These are phyloP conservation scores for Poteriospumella lacustris DNA, from an alignment of 108 stramenopile genomes.

Conservation along the genomic window DNA sequence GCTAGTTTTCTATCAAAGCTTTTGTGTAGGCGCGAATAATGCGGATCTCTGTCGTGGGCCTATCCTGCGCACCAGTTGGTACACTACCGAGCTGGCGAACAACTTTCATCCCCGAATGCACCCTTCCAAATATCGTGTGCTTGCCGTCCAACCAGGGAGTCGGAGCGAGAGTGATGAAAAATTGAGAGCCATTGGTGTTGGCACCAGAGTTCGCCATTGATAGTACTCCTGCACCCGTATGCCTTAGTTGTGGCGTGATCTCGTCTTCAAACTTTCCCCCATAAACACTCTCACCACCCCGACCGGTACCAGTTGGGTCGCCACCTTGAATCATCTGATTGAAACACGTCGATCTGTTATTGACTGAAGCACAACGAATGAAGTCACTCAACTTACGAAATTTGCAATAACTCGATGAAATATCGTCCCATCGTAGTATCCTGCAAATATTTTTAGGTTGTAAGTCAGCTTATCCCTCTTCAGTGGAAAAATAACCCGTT, in stretches of 20 bases:
- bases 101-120: slow-evolving; percentile 32
- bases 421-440: slow-evolving; percentile 39
- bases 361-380: not conserved
- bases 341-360: not conserved
- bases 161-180: slow-evolving; percentile 42
- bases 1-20: too few relatives aligned
- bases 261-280: slow-evolving; percentile 53
- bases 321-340: slow-evolving; percentile 51
- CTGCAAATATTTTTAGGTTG: not conserved
- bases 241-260: slow-evolving; percentile 36
- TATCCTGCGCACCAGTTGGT: not conserved
- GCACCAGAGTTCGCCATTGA: slow-evolving; percentile 35
- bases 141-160: slow-evolving; percentile 50
- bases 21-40: not conserved
- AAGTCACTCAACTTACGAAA: not conserved
- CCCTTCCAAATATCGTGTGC: slow-evolving; percentile 42
- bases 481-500: not conserved
- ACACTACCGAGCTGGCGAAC: slow-evolving; percentile 34
- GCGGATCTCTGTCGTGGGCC: not conserved
- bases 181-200: slow-evolving; percentile 33
- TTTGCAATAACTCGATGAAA: slow-evolving; percentile 46
- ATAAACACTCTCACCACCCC: slow-evolving; percentile 41
- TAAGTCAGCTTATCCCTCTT: not conserved
- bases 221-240: slow-evolving; percentile 46
- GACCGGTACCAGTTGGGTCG: slow-evolving; percentile 48